Evolutionary conservation across 441 rosid genomes (phyloP), one percentile per base, ranked within the genome.

Genomic region (Pelargonium citronellum): DNA sequence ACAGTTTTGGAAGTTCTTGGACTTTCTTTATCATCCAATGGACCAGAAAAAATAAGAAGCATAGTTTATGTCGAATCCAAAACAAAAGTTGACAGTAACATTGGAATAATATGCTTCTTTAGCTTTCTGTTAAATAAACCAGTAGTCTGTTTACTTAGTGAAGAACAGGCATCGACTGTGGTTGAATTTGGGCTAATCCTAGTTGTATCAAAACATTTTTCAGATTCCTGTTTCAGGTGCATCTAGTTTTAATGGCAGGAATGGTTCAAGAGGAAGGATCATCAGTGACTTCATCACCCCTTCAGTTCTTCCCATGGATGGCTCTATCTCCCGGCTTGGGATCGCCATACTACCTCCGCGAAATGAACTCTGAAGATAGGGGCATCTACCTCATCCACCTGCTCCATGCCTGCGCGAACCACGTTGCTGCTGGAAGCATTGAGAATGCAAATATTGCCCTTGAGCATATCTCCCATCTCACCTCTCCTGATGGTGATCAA

Each of bases 231-330:
- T 46, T 9, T 66, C 39, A 66, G 49, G 75, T 71, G 51, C 46
- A 3, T n/a, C 68, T 34, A 77, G 68, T 75, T 71, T 69, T 61
- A 69, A 79, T 79, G 80, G 83, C 73, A 70, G 83, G 79, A 79
- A 84, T 84, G 85, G 78, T 80, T 76, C 90, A 80, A 46, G 89
- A 85, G n/a, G 87, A 80, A 19, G 87, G 89, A 74, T 76, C 87
- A 71, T 82, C 87, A 3, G 78, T 82, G 11, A 76, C 86, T 69
- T 82, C 92, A 66, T 68, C 91, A 1, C 87, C 89, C 1, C 82
- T 81, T 70, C 88, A 83, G 75, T 78, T 83, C 73, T 78, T 85
- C 76, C 79, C 91, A 7, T 75, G 83, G 86, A 83, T 86, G 84
- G 69, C 88, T 9, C 80, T 79, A 0, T 87, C 94, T 51, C 87